Evolutionary conservation across 164 flowering plant genomes (phyloP).

Genomic region (Umbilicus rupestris): DNA sequence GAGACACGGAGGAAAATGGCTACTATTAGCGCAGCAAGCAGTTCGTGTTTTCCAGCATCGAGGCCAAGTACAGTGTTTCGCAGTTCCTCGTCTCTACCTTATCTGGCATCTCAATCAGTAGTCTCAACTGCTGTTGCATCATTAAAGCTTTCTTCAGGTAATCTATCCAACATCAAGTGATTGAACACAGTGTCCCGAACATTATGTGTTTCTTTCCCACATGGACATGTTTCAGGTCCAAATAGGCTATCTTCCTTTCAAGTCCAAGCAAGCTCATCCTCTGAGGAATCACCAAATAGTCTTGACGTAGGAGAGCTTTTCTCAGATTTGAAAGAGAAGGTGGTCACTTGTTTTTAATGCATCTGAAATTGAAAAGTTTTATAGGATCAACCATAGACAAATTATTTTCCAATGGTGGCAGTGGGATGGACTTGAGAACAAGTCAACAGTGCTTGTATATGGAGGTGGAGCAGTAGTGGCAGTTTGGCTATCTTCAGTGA

Average conservation of each 20-base stretch:
- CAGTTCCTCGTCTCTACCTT: background rate
- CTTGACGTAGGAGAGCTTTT: conserved; percentile 2
- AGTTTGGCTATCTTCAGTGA: conserved; percentile 74
- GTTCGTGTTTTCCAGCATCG: background rate
- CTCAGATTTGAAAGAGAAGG: conserved; percentile 1
- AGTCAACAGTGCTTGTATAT: conserved; percentile 74
- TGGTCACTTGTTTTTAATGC: background rate
- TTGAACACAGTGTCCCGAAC: background rate
- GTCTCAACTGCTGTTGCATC: background rate
- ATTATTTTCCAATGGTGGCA: conserved; percentile 12
- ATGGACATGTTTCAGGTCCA: background rate
- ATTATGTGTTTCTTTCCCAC: background rate
- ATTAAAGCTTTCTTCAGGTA: conserved; percentile 4
- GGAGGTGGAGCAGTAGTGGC: conserved; percentile 94
- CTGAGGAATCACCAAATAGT: background rate
- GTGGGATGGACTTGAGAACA: conserved; percentile 97
- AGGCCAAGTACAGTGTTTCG: conserved; percentile 1
- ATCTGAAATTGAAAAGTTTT: background rate
- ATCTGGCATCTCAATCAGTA: background rate
- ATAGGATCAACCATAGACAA: background rate
- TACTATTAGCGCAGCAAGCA: background rate
- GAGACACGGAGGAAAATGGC: background rate
- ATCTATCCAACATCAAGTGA: background rate
- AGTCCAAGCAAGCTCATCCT: background rate
- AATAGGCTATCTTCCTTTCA: background rate